These are phyloP conservation scores for Aureobasidium vineae DNA, from an alignment of 2,329 filamentous ascomycete genomes.

Conservation along the genomic window DNA sequence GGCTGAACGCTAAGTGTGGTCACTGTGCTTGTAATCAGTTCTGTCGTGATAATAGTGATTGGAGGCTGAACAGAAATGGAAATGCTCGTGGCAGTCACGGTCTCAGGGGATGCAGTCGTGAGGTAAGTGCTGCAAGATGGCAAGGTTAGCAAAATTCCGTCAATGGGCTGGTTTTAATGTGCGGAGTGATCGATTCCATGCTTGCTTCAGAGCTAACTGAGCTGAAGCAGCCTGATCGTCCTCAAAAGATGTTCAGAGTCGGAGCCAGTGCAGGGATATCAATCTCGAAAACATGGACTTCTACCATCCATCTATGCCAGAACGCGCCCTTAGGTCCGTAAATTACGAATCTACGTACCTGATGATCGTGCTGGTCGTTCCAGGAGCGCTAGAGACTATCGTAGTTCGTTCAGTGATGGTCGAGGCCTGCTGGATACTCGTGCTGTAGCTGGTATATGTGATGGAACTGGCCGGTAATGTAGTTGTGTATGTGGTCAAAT, in stretches of 20 bases:
- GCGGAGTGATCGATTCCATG: neutral
- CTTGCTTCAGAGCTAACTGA: neutral
- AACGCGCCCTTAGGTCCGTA: neutral
- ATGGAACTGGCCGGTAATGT: neutral
- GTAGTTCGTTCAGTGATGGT: neutral
- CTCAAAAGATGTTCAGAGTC: neutral
- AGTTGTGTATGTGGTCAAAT: neutral
- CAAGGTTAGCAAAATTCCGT: neutral
- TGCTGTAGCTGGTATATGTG: neutral
- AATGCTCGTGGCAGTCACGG: neutral
- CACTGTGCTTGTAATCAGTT: neutral
- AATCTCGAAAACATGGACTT: too few relatives aligned
- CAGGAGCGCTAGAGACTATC: neutral
- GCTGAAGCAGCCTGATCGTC: neutral
- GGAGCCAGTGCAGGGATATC: too few relatives aligned
- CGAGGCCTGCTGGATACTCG: neutral
- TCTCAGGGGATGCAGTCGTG: neutral
- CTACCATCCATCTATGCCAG: neutral
- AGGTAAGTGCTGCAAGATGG: neutral
- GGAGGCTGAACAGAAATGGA: neutral
- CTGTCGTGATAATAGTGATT: neutral
- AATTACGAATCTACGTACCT: neutral
- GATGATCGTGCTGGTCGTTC: constrained; percentile 1
- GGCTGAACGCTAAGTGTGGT: neutral
- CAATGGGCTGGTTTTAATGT: too few relatives aligned